Evolutionary conservation across 116 monocot genomes (phyloP).

Genomic region (Papilionanthe hybrid): DNA sequence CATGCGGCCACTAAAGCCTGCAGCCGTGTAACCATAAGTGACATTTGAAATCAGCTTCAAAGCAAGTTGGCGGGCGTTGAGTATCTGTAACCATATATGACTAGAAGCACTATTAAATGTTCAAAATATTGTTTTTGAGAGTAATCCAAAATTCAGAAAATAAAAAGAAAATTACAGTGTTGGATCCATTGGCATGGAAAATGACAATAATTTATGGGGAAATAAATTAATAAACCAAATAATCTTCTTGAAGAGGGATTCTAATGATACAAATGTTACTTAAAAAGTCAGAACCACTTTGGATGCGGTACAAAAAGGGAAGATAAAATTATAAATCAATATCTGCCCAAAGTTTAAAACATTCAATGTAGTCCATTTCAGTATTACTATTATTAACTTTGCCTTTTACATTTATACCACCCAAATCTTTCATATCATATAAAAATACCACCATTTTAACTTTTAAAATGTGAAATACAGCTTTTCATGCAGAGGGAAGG

Average conservation of each 20-base stretch:
- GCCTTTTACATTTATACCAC: too few relatives aligned
- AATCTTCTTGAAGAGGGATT: neutral
- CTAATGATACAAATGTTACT: neutral
- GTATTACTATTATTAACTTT: too few relatives aligned
- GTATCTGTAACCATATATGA: conserved; percentile 46
- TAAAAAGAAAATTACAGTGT: neutral
- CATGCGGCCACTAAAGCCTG: conserved; percentile 98
- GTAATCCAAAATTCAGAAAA: neutral
- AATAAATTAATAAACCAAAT: neutral
- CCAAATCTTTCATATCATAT: too few relatives aligned
- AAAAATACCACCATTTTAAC: too few relatives aligned
- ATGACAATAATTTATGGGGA: too few relatives aligned
- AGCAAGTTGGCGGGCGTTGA: conserved; percentile 94
- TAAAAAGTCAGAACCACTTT: neutral
- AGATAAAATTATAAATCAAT: too few relatives aligned
- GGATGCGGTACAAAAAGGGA: too few relatives aligned
- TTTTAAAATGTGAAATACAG: too few relatives aligned
- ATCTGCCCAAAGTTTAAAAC: too few relatives aligned
- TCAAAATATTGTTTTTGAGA: neutral
- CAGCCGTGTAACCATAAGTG: conserved; percentile 98
- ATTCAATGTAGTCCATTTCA: too few relatives aligned
- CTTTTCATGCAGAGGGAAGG: too few relatives aligned
- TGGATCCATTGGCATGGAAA: too few relatives aligned
- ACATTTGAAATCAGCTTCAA: conserved; percentile 97
- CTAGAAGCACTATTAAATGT: neutral